Evolutionary conservation across 352 stramenopile genomes (phyloP).

Genomic region (Thraustotheca clavata): DNA sequence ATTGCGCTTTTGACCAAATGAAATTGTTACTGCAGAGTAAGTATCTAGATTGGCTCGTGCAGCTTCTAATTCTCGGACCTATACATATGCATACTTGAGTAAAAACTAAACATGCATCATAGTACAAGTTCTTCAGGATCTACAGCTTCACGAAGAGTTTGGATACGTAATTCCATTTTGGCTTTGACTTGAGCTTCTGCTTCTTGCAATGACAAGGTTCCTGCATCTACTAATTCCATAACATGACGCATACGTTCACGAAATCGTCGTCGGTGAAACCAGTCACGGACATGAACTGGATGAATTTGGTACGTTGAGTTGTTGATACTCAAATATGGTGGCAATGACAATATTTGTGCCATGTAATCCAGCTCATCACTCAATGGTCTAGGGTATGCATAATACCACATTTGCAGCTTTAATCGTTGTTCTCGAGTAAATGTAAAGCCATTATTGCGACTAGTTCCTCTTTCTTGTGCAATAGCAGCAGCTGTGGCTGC

Average conservation of each 20-base stretch:
- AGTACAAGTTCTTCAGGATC: constrained; percentile 64
- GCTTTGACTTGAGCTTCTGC: constrained; percentile 72
- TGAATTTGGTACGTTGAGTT: constrained; percentile 24
- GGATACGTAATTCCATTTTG: constrained; percentile 69
- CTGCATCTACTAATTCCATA: constrained; percentile 58
- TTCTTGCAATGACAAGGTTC: constrained; percentile 35
- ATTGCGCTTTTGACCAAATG: constrained; percentile 51
- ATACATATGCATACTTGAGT: background rate
- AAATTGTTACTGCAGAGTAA: constrained; percentile 53
- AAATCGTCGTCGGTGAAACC: constrained; percentile 76
- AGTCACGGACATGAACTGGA: constrained; percentile 64
- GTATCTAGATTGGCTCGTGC: constrained; percentile 52
- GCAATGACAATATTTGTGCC: constrained; percentile 76
- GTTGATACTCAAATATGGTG: constrained; percentile 63
- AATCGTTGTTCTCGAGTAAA: constrained; percentile 62
- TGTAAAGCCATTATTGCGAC: constrained; percentile 36
- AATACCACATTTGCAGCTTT: constrained; percentile 82
- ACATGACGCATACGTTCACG: constrained; percentile 72
- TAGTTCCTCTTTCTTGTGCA: constrained; percentile 49
- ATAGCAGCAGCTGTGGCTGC: constrained; percentile 58
- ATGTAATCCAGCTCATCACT: constrained; percentile 77
- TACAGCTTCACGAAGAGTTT: constrained; percentile 48
- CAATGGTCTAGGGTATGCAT: constrained; percentile 63
- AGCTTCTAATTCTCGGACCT: constrained; percentile 58
- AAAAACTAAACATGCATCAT: background rate